A percentile compares a stretch with the other conserved stretches of the same genome.
Evolutionary conservation across 768 basidiomycete species (phyloP).

Genomic region (Trichaptum fuscoviolaceum): DNA sequence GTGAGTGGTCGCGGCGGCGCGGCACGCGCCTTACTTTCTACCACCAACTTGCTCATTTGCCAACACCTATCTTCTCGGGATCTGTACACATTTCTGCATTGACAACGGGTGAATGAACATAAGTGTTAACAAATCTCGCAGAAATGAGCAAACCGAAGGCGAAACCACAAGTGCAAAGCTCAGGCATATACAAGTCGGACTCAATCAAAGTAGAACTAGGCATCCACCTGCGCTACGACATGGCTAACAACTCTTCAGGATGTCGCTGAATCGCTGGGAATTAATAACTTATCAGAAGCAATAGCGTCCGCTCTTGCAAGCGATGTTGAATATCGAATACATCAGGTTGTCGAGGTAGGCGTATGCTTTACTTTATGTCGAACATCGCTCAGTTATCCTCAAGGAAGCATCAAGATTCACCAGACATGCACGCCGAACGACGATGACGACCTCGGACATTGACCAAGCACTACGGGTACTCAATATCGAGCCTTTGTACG

Average conservation of each 20-base stretch:
- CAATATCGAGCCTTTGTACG: slow-evolving; percentile 95
- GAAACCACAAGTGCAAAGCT: slow-evolving; percentile 43
- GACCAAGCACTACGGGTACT: slow-evolving; percentile 91
- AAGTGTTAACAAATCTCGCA: slow-evolving; percentile 6
- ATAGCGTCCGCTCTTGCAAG: slow-evolving; percentile 85
- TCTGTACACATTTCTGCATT: too few species aligned
- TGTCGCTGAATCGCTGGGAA: slow-evolving; percentile 81
- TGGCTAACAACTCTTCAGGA: slow-evolving; percentile 48
- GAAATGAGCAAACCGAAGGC: slow-evolving; percentile 43
- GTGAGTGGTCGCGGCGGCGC: too few species aligned
- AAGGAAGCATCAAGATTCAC: slow-evolving; percentile 97
- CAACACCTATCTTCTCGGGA: not conserved
- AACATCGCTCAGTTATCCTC: slow-evolving; percentile 6
- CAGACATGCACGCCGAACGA: slow-evolving; percentile 89
- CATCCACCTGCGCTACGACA: slow-evolving; percentile 12
- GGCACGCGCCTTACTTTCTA: not conserved
- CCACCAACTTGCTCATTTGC: not conserved
- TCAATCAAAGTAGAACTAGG: slow-evolving; percentile 47
- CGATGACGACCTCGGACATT: slow-evolving; percentile 83
- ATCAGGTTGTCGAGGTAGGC: slow-evolving; percentile 87
- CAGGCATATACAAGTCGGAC: slow-evolving; percentile 60
- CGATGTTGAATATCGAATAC: slow-evolving; percentile 95
- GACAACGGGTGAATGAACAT: too few species aligned
- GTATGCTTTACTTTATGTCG: slow-evolving; percentile 3
- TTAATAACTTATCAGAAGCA: slow-evolving; percentile 66